Evolutionary conservation across 441 rosid species (phyloP).

Genomic region (Metrosideros polymorpha): DNA sequence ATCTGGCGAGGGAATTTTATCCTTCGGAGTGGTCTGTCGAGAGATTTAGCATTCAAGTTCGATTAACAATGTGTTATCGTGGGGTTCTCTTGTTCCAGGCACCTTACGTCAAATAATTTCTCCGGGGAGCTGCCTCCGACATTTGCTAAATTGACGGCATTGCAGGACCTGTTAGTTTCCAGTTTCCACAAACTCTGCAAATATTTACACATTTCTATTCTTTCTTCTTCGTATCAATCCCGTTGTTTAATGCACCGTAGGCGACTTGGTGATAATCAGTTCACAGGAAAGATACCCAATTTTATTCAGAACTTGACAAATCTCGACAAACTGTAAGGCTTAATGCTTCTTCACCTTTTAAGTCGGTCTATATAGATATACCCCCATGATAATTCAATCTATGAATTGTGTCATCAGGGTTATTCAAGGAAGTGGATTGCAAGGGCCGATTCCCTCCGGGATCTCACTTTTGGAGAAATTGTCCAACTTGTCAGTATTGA

Average conservation of each 20-base stretch:
- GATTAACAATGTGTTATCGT: too few species aligned
- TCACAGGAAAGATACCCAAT: not conserved
- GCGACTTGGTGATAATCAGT: not conserved
- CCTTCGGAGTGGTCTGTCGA: too few species aligned
- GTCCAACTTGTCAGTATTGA: not conserved
- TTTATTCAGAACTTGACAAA: not conserved
- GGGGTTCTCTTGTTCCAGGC: not conserved
- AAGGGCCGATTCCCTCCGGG: conserved; percentile 1
- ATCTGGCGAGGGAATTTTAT: not conserved
- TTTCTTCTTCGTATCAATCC: not conserved
- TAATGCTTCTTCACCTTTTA: not conserved
- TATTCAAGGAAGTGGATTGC: conserved; percentile 9
- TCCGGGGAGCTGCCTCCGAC: not conserved
- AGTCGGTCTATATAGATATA: not conserved
- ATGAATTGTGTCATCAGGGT: not conserved
- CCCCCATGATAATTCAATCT: not conserved
- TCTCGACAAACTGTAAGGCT: not conserved
- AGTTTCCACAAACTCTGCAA: not conserved
- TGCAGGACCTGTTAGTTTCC: not conserved
- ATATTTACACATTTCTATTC: rapidly evolving
- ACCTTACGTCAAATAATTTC: not conserved
- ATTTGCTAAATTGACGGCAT: not conserved
- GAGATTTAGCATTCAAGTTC: too few species aligned
- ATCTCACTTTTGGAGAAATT: not conserved
- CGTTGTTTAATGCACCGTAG: not conserved